Evolutionary conservation across 345 rosid species (phyloP).

Genomic region (Arabidopsis arenosa): DNA sequence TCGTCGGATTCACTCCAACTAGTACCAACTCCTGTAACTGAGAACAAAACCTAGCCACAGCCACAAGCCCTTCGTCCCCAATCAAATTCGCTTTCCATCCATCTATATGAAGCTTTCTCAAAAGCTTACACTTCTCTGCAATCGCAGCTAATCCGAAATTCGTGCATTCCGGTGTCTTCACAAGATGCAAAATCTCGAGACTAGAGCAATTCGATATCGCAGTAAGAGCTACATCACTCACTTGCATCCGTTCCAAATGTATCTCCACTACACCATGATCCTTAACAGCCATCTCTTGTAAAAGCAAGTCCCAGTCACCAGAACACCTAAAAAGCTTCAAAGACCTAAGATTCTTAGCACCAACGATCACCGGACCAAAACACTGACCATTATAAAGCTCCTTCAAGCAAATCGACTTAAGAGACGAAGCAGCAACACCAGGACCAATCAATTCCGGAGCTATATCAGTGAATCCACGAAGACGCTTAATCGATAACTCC

Average conservation of each 20-base stretch:
- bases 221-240: constrained; percentile 65
- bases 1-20: constrained; percentile 80
- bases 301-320: constrained; percentile 77
- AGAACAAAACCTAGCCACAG: constrained; percentile 67
- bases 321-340: constrained; percentile 83
- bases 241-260: constrained; percentile 73
- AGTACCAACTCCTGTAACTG: constrained; percentile 75
- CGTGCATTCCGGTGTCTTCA: constrained; percentile 75
- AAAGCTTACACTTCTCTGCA: constrained; percentile 60
- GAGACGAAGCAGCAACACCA: constrained; percentile 62
- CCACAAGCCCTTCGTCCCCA: constrained; percentile 67
- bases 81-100: constrained; percentile 75
- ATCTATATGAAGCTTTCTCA: constrained; percentile 82
- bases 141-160: constrained; percentile 58
- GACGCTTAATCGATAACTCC: constrained; percentile 81
- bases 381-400: constrained; percentile 79
- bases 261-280: constrained; percentile 64
- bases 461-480: constrained; percentile 65
- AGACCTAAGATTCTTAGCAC: constrained; percentile 64
- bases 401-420: constrained; percentile 71
- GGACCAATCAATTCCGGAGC: constrained; percentile 69
- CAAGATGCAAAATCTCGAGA: constrained; percentile 79
- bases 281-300: constrained; percentile 53
- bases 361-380: constrained; percentile 67
- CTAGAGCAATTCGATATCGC: constrained; percentile 60